A percentile compares a stretch with the other conserved stretches of the same genome.
Conservation (phyloP, 1,284 basidiomycete genomes). For the Megacollybia platyphylla region DNA sequence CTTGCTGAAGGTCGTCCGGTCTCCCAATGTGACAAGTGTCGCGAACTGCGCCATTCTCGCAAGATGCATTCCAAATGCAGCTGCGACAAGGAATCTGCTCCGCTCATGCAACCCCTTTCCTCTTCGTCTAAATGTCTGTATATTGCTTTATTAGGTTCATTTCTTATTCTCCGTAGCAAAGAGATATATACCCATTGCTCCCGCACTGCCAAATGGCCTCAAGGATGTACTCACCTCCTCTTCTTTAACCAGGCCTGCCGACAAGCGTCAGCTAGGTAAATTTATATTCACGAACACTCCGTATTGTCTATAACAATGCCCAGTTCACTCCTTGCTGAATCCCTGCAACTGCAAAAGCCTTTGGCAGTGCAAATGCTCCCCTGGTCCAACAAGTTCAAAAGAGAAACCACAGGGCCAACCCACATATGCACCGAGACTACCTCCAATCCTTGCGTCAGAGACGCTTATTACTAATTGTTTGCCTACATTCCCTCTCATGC, state of each 20-base stretch:
- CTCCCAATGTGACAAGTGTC: conserved; percentile 72
- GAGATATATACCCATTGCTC: conserved; percentile 44
- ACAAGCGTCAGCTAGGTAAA: conserved; percentile 40
- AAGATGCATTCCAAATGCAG: conserved; percentile 65
- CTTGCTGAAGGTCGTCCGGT: conserved; percentile 41
- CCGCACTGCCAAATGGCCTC: conserved; percentile 54
- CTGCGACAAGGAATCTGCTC: conserved; percentile 33
- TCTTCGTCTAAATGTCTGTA: conserved; percentile 34
- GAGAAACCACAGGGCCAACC: conserved; percentile 9
- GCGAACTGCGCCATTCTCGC: conserved; percentile 63
- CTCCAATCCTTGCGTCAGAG: conserved; percentile 24
- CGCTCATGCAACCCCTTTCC: conserved; percentile 16
- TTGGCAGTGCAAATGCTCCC: conserved; percentile 19
- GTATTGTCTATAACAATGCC: conserved; percentile 6
- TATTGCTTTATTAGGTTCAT: conserved; percentile 9
- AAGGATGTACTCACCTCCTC: conserved; percentile 27
- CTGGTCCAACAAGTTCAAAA: conserved; percentile 20
- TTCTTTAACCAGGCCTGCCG: conserved; percentile 16
- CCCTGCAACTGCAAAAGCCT: conserved; percentile 38
- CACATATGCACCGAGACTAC: conserved; percentile 22
- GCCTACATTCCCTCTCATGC: conserved; percentile 41
- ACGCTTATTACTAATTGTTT: conserved; percentile 11
- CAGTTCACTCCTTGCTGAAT: conserved; percentile 48
- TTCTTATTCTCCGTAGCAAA: conserved; percentile 22
- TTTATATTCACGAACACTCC: conserved; percentile 1